Base-by-base conservation (phyloP, 208 protist species). In the Novymonas esmeraldas region DNA sequence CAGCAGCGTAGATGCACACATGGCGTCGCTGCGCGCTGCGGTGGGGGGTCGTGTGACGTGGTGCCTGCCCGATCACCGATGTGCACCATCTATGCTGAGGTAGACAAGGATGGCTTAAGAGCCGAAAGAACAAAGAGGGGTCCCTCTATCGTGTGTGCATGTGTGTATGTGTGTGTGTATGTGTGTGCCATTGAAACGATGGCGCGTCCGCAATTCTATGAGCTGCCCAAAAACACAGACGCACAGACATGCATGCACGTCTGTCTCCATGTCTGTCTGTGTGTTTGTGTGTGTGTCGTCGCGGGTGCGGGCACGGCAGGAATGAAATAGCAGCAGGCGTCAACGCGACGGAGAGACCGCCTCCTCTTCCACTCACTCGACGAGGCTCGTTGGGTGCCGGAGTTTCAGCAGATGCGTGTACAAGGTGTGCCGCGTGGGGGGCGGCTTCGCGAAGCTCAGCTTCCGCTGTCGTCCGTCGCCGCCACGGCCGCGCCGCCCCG, bases 341-440 rank as follows among this genome's bases (percentile, higher is more conserved):
- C 54, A 44, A 7, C 31, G 6, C 34, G 14, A 6, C 13, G 10
- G 14, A 13, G 36, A 7, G 13, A n/a, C 18, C 14, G 26, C 26
- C 31, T 20, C 22, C 18, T 14, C 24, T 11, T 36, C 16, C 31
- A 39, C 34, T 36, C 29, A 76, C 14, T 70, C 62, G 7, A 45
- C 26, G 34, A 76, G 50, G 38, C 62, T 64, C 11, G 63, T 50
- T 1, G 70, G 61, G 28, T 64, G 80, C 18, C 59, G 68, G 14
- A 89, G 59, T 58, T 77, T 73, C 51, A 90, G 78, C 59, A 94
- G 42, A 58, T 90, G 84, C 39, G 81, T 80, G 61, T 73, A 91
- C 11, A 85, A 54, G 22, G 63, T 64, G 66, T 85, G 76, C 16
- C 85, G 79, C 49, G 77, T 84, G 61, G 82, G 80, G 22, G 84